Evolutionary conservation across 2,329 filamentous ascomycete genomes (phyloP).

Genomic region (Phialophora chinensis): DNA sequence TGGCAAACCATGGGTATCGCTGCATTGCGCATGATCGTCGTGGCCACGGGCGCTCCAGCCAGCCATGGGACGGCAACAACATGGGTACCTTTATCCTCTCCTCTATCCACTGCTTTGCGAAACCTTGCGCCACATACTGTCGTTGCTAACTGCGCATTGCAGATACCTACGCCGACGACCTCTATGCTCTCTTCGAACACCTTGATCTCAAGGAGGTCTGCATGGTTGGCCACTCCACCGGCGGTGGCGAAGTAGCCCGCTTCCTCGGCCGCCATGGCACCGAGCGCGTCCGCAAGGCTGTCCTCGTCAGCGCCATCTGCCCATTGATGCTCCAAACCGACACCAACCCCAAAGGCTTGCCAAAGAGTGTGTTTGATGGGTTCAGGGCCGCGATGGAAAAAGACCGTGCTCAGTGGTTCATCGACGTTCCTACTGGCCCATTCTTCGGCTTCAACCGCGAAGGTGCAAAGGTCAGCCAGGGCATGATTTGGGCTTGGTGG

Average conservation of each 20-base stretch:
- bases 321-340: constrained; percentile 47
- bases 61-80: constrained; percentile 50
- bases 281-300: constrained; percentile 48
- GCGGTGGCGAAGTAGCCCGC: constrained; percentile 51
- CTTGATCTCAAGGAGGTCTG: constrained; percentile 46
- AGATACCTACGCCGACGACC: constrained; percentile 50
- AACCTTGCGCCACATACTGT: not conserved
- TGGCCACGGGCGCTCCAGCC: constrained; percentile 50
- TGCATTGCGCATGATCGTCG: constrained; percentile 46
- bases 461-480: constrained; percentile 44
- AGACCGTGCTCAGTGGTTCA: constrained; percentile 47
- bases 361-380: constrained; percentile 48
- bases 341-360: constrained; percentile 45
- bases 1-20: constrained; percentile 48
- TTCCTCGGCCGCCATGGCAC: constrained; percentile 48
- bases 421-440: constrained; percentile 46
- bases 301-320: constrained; percentile 48
- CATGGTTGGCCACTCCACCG: constrained; percentile 51
- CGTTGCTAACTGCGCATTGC: not conserved
- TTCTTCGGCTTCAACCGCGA: constrained; percentile 48
- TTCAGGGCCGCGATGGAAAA: constrained; percentile 47
- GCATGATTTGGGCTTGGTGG: constrained; percentile 50
- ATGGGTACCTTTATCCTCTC: constrained; percentile 38
- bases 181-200: constrained; percentile 46
- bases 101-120: not conserved